These are phyloP conservation scores for Penicillium diatomitis DNA, from an alignment of 495 filamentous ascomycete genomes.

Conservation along the genomic window DNA sequence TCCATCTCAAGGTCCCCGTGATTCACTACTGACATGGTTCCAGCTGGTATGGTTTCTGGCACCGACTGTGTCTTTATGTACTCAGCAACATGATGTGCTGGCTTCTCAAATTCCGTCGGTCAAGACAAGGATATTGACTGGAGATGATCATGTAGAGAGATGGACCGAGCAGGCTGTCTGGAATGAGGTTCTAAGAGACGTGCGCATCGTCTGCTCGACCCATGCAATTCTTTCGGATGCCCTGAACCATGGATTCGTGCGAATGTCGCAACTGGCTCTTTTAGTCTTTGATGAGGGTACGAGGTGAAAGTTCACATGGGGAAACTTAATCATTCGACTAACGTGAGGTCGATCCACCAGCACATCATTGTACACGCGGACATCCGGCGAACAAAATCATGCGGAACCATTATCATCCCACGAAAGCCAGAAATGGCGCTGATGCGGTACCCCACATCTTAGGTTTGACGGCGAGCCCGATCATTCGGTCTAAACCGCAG, in stretches of 20 bases:
- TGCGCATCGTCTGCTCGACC: constrained; percentile 70
- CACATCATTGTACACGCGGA: constrained; percentile 26
- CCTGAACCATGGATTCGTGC: constrained; percentile 70
- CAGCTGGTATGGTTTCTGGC: constrained; percentile 81
- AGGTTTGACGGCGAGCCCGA: constrained; percentile 78
- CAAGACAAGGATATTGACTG: constrained; percentile 55
- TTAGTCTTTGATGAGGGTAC: constrained; percentile 88
- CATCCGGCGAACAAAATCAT: constrained; percentile 73
- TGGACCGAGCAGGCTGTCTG: constrained; percentile 68
- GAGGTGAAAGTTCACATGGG: background rate
- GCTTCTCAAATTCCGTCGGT: constrained; percentile 51
- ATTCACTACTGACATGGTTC: background rate
- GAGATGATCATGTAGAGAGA: constrained; percentile 58
- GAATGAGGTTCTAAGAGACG: constrained; percentile 59
- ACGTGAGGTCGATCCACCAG: constrained; percentile 3
- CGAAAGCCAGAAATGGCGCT: constrained; percentile 19
- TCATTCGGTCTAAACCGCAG: constrained; percentile 37
- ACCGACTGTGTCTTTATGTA: constrained; percentile 65
- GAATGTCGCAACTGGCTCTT: constrained; percentile 53
- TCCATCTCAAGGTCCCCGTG: background rate
- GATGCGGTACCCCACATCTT: constrained; percentile 59
- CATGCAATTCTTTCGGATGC: constrained; percentile 72
- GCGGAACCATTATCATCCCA: constrained; percentile 60
- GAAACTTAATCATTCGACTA: background rate
- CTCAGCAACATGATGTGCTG: constrained; percentile 64